These are phyloP conservation scores for Nigrospora sphaerica DNA, from an alignment of 2,329 filamentous ascomycete species.

Conservation along the genomic window DNA sequence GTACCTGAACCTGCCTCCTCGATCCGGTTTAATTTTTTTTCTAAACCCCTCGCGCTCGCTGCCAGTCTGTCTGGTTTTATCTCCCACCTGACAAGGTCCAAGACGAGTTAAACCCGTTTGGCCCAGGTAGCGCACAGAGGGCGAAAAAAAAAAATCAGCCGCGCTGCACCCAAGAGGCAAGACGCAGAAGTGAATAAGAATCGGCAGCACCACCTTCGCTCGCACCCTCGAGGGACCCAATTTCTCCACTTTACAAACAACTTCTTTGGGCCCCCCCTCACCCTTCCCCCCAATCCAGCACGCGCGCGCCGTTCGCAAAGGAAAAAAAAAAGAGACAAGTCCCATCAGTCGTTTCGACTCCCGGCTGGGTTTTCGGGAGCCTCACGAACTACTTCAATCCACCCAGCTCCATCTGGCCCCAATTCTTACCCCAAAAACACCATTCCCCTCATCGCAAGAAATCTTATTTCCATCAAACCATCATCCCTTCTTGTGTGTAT, in stretches of 20 bases:
- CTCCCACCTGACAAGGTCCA: not conserved
- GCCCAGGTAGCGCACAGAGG: not conserved
- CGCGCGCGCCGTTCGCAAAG: not conserved
- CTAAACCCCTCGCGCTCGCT: not conserved
- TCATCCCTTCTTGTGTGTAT: slow-evolving; percentile 1
- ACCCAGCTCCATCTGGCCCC: slow-evolving; percentile 24
- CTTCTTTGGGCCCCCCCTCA: slow-evolving; percentile 1
- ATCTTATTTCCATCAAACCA: slow-evolving; percentile 15
- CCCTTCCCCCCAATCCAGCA: slow-evolving; percentile 1
- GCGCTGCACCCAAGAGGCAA: slow-evolving; percentile 6
- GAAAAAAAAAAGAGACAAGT: not conserved
- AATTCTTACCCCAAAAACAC: slow-evolving; percentile 26
- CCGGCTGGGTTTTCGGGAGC: slow-evolving; percentile 20
- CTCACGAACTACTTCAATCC: slow-evolving; percentile 26
- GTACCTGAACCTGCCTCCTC: slow-evolving; percentile 6
- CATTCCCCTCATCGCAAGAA: slow-evolving; percentile 21
- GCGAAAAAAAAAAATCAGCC: slow-evolving; percentile 2
- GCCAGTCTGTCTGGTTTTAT: not conserved
- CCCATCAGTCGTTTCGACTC: slow-evolving; percentile 10
- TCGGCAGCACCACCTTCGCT: slow-evolving; percentile 19
- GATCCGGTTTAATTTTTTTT: slow-evolving; percentile 1
- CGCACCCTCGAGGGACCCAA: slow-evolving; percentile 19
- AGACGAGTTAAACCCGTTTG: slow-evolving; percentile 1
- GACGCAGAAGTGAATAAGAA: slow-evolving; percentile 23
- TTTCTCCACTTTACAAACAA: slow-evolving; percentile 29